These are phyloP conservation scores for Astrephomene gubernaculifera DNA, from an alignment of 139 green algal genomes.

Conservation along the genomic window DNA sequence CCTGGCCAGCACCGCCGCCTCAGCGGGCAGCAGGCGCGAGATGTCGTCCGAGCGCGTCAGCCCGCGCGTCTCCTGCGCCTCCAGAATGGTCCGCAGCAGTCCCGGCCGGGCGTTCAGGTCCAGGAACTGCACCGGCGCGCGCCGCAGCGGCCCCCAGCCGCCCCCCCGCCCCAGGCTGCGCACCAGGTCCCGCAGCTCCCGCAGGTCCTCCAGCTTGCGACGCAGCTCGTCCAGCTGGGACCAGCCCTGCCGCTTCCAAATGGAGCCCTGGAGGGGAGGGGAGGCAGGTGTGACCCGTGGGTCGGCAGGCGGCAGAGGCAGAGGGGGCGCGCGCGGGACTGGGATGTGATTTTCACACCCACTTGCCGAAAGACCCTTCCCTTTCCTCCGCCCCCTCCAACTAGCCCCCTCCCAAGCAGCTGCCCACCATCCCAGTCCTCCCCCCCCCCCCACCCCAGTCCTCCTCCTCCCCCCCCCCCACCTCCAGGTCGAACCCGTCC, in stretches of 20 bases:
- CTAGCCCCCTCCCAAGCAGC: background rate
- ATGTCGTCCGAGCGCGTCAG: slow-evolving; percentile 90
- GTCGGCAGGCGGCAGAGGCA: background rate
- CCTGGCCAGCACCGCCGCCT: slow-evolving; percentile 42
- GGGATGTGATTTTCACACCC: too few relatives aligned
- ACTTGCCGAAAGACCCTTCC: too few relatives aligned
- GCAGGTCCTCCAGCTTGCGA: slow-evolving; percentile 82
- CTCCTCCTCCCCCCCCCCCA: background rate
- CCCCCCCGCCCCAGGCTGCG: slow-evolving; percentile 83
- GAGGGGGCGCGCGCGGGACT: background rate
- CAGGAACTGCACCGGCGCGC: slow-evolving; percentile 74
- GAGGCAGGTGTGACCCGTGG: background rate
- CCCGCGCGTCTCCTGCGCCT: slow-evolving; percentile 89
- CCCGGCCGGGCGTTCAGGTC: slow-evolving; percentile 75
- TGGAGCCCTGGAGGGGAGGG: slow-evolving; percentile 46
- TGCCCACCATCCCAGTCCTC: background rate
- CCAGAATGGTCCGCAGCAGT: slow-evolving; percentile 84
- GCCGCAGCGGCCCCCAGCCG: slow-evolving; percentile 86
- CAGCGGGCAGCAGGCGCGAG: slow-evolving; percentile 82
- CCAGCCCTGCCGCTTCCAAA: slow-evolving; percentile 88
- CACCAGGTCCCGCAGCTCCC: slow-evolving; percentile 87
- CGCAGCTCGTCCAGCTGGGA: slow-evolving; percentile 81
- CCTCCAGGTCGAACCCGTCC: slow-evolving; percentile 75
- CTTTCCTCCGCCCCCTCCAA: too few relatives aligned
- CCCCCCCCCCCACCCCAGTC: too few relatives aligned